Evolutionary conservation across 106 monocot genomes (phyloP).

Genomic region (Amphibolis antarctica): DNA sequence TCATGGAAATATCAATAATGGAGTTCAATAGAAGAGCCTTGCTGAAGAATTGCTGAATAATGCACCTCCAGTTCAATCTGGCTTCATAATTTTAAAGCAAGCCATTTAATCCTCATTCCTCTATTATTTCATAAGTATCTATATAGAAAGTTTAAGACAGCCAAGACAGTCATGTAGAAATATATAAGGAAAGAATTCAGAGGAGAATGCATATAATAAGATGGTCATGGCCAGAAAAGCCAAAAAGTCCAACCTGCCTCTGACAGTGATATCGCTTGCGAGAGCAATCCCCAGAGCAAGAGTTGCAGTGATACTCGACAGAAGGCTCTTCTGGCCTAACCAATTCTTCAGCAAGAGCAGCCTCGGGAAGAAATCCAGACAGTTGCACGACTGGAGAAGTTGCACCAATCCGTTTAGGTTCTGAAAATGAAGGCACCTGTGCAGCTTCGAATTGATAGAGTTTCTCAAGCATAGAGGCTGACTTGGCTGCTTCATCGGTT

Average conservation of each 20-base stretch:
- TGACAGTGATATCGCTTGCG: constrained; percentile 92
- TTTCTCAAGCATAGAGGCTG: constrained; percentile 35
- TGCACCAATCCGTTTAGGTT: constrained; percentile 24
- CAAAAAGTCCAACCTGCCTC: constrained; percentile 43
- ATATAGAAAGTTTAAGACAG: too few species aligned
- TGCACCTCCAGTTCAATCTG: too few species aligned
- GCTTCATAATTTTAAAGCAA: too few species aligned
- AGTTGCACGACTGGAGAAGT: constrained; percentile 17
- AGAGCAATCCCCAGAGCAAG: constrained; percentile 90
- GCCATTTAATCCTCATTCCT: too few species aligned
- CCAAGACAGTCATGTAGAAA: neutral
- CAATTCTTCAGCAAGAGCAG: constrained; percentile 47
- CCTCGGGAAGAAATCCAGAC: constrained; percentile 41
- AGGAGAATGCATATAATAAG: neutral
- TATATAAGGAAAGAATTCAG: neutral
- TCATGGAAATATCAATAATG: too few species aligned
- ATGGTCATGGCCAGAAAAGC: neutral
- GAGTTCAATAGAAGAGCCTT: too few species aligned
- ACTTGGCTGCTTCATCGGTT: constrained; percentile 19
- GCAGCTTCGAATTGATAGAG: constrained; percentile 64
- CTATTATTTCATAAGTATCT: too few species aligned
- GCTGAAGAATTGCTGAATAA: too few species aligned
- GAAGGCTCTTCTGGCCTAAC: constrained; percentile 54
- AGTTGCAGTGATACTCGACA: constrained; percentile 96
- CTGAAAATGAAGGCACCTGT: constrained; percentile 12